Evolutionary conservation across 2,329 filamentous ascomycete species (phyloP).

Genomic region (Colletotrichum aenigma): DNA sequence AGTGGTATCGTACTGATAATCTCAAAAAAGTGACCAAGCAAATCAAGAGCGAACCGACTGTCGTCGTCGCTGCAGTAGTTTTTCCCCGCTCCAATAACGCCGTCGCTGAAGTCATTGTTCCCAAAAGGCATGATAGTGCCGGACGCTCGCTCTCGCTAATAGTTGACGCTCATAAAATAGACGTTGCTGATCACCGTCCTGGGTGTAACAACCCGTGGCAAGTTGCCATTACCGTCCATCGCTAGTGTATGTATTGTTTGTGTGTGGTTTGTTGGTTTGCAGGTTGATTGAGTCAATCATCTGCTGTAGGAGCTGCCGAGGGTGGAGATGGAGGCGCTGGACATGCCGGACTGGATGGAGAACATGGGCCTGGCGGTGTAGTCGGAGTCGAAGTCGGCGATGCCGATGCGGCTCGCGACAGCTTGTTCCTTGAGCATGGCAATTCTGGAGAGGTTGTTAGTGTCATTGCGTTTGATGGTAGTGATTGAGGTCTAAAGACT

Average conservation of each 20-base stretch:
- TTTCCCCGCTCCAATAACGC: conserved; percentile 4
- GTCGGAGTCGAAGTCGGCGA: conserved; percentile 36
- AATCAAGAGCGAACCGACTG: background rate
- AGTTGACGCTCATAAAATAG: background rate
- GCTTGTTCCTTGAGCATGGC: conserved; percentile 57
- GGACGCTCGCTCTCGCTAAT: background rate
- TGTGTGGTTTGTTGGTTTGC: background rate
- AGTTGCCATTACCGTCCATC: background rate
- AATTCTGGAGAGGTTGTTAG: conserved; percentile 40
- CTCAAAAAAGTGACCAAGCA: background rate
- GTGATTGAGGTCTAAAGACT: conserved; percentile 28
- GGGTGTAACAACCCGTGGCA: conserved; percentile 1
- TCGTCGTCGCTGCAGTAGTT: background rate
- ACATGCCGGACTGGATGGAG: conserved; percentile 8
- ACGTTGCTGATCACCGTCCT: background rate
- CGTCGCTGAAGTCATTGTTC: background rate
- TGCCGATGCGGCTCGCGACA: conserved; percentile 51
- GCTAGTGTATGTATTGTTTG: background rate
- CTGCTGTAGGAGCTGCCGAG: conserved; percentile 10
- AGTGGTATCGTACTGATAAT: conserved; percentile 2
- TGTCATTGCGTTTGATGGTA: background rate
- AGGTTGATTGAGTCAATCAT: background rate
- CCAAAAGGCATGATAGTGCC: conserved; percentile 6
- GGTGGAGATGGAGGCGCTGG: conserved; percentile 16
- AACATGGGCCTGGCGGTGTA: conserved; percentile 8